Evolutionary conservation across 2,329 filamentous ascomycete genomes (phyloP).

Genomic region (Paecilomyces niveus): DNA sequence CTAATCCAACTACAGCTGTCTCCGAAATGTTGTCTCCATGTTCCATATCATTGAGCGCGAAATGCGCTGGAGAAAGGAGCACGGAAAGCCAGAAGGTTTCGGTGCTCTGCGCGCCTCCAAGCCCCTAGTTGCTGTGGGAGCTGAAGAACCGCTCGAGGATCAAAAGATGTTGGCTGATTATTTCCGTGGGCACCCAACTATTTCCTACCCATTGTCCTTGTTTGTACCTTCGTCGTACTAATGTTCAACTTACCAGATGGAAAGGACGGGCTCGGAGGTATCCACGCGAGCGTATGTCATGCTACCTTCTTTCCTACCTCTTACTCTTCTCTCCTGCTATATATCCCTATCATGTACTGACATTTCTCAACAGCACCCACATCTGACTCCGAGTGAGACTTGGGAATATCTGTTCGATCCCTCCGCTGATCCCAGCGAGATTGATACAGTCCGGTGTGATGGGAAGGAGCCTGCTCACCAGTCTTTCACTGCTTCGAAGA

Average conservation of each 20-base stretch:
- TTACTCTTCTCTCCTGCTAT: not conserved
- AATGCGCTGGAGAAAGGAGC: constrained; percentile 68
- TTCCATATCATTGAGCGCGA: constrained; percentile 92
- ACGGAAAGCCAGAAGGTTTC: constrained; percentile 63
- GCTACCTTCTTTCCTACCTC: not conserved
- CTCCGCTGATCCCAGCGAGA: constrained; percentile 35
- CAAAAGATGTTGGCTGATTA: constrained; percentile 74
- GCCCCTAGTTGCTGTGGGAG: constrained; percentile 79
- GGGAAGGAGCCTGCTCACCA: constrained; percentile 27
- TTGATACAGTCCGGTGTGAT: constrained; percentile 39
- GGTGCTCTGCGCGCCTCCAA: constrained; percentile 64
- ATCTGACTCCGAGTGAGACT: constrained; percentile 65
- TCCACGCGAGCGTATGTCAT: constrained; percentile 48
- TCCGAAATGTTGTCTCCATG: constrained; percentile 80
- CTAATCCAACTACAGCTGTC: constrained; percentile 51
- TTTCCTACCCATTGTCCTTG: not conserved
- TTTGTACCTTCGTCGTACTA: not conserved
- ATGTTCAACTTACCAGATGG: constrained; percentile 51
- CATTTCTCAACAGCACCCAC: constrained; percentile 50
- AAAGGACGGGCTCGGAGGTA: constrained; percentile 66
- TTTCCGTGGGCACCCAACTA: constrained; percentile 60
- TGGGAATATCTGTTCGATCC: constrained; percentile 64
- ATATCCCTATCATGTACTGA: constrained; percentile 11
- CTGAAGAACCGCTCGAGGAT: constrained; percentile 77
- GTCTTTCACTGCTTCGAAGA: constrained; percentile 69